Conservation (phyloP, 2,329 filamentous ascomycete species). For the Pyrenophora seminiperda region DNA sequence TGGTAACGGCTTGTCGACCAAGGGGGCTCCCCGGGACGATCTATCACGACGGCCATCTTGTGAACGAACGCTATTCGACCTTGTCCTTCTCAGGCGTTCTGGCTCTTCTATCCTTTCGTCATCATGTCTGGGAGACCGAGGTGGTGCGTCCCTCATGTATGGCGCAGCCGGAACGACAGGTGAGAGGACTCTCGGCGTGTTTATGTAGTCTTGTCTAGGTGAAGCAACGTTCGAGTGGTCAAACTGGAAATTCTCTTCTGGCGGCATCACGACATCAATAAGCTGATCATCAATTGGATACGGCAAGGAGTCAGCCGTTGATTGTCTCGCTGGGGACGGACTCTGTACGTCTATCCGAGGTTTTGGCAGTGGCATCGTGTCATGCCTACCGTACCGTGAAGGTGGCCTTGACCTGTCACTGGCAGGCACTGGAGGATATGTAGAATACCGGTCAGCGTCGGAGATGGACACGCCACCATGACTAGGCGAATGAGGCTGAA, state of each 20-base stretch:
- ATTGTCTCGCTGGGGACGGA: slow-evolving; percentile 38
- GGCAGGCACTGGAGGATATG: slow-evolving; percentile 34
- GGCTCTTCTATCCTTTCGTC: slow-evolving; percentile 28
- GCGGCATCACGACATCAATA: slow-evolving; percentile 49
- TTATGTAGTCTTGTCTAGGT: slow-evolving; percentile 30
- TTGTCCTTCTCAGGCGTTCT: slow-evolving; percentile 22
- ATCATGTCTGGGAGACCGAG: slow-evolving; percentile 17
- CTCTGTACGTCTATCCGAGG: slow-evolving; percentile 44
- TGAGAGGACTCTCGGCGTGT: slow-evolving; percentile 28
- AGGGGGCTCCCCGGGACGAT: slow-evolving; percentile 8
- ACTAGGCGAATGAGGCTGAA: slow-evolving; percentile 23
- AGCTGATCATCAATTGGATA: slow-evolving; percentile 53
- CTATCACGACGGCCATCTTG: slow-evolving; percentile 35
- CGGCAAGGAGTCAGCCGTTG: slow-evolving; percentile 41
- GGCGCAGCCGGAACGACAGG: slow-evolving; percentile 30
- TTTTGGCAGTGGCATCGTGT: slow-evolving; percentile 36
- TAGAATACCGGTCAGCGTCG: slow-evolving; percentile 39
- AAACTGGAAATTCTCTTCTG: slow-evolving; percentile 51
- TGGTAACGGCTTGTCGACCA: slow-evolving; percentile 46
- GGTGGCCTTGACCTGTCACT: slow-evolving; percentile 34
- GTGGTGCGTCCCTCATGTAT: slow-evolving; percentile 23
- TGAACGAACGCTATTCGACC: slow-evolving; percentile 37
- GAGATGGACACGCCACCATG: slow-evolving; percentile 26
- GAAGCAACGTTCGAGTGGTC: slow-evolving; percentile 34
- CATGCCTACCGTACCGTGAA: slow-evolving; percentile 36